Base-by-base conservation (phyloP, 2,329 filamentous ascomycete species). In the Arthrobotrys megalospora region DNA sequence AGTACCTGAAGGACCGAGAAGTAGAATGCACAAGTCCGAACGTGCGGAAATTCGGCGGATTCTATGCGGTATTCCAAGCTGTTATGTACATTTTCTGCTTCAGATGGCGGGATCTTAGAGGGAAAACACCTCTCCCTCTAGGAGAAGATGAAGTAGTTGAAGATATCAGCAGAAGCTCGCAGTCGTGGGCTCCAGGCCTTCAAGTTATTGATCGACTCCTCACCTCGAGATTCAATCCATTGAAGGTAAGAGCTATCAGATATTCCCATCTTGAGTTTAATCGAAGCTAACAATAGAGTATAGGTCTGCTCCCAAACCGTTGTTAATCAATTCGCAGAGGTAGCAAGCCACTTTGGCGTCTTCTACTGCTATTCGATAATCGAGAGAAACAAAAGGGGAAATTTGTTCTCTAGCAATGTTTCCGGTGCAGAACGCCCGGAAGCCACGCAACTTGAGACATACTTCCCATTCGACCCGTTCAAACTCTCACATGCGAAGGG, bases 401-500 rank as follows among this genome's bases (percentile, higher is more conserved):
- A 93, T 66, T 92, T 90, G 82, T 88, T 90, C 1, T 87, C 86
- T 1, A 87, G 87, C 7, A 88, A 87, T 41, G 88, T 10, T 88
- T 88, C 68, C 87, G 87, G 10, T 87, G 86, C 0, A 85, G 89
- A 38, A 87, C 87, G 78, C 89, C 89, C 81, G 84, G 93, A 97
- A 81, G 90, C 90, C 82, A 91, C 95, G 82, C 91, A 97, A 84
- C 88, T 99, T 1, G 94, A 98, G 81, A 92, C 94, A 0, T 97
- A 97, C 84, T 99, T 98, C 82, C 96, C 96, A 0, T 99, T 99
- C 82, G 96, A 99, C 83, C 96, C 96, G 1, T 99, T 98, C 84
- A 92, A 95, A 82, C 86, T 99, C 62, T 94, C 94, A 0, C 87
- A 90, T 81, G 97, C 94, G 84, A 93, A 92, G 84, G 88, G 90